Evolutionary conservation across 2,329 filamentous ascomycete species (phyloP), one percentile per base, ranked within the genome.

Genomic region (Xylariaceae sp.): DNA sequence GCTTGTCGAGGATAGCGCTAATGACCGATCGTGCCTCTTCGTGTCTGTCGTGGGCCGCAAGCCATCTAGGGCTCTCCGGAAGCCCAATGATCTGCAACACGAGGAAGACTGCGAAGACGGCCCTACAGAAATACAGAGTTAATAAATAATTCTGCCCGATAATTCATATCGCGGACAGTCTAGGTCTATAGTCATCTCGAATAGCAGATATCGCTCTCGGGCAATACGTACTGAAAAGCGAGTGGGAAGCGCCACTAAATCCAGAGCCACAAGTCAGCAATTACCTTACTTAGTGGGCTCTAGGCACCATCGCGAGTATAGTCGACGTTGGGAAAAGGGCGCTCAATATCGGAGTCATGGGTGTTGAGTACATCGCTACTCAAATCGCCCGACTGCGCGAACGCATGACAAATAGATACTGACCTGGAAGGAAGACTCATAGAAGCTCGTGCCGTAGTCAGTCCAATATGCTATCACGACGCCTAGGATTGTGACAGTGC

Each of bases 401-500:
- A 37, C 6, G 26, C 6, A 29, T 29, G 10, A 16, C 14, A 3
- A 37, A 16, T 3, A 7, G 14, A 14, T 37, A 37, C 32, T 37
- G 32, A 37, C 32, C 32, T 37, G 50, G 37, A 52, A 47, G 16
- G 49, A 48, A 10, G 49, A 52, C 7, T 44, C 43, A 44, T 43
- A 37, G 44, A 52, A 52, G 49, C 44, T 48, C 29, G 48, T 52
- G 41, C 54, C 58, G 42, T 58, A 61, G 51, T 61, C 55, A 21
- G 46, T 46, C 72, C 72, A 75, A 57, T 75, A 75, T 3, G 76
- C 76, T n/a, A 80, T 73, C 48, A 75, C 75, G 12, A 79, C 71
- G 0, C 77, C 77, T 6, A 80, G 67, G 40, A 79, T 78, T 0
- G 76, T 77, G 29, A 79, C 72, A 4, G 74, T 79, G 3, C 76